A percentile compares a stretch with the other conserved stretches of the same genome.
These are phyloP conservation scores for Cercospora sp. DNA, from an alignment of 2,329 filamentous ascomycete species.

Conservation along the genomic window DNA sequence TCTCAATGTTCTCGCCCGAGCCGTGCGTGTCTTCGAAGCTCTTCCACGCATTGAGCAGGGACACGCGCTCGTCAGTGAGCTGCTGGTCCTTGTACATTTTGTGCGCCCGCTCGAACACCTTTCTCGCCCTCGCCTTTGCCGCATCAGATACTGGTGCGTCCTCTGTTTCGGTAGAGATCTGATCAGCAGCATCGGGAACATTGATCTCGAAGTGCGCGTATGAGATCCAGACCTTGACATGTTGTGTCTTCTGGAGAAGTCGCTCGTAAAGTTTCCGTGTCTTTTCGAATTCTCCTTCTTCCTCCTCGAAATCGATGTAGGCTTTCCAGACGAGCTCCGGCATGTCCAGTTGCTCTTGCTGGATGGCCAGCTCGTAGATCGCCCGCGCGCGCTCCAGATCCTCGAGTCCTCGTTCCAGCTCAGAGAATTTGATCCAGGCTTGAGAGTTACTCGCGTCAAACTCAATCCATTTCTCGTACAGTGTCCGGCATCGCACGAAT, in stretches of 20 bases:
- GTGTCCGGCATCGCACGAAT: conserved; percentile 82
- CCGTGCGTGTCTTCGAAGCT: conserved; percentile 89
- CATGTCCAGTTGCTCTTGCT: conserved; percentile 87
- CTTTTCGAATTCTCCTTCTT: conserved; percentile 76
- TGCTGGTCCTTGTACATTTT: conserved; percentile 85
- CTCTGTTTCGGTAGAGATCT: conserved; percentile 54
- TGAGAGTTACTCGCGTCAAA: conserved; percentile 89
- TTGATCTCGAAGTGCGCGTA: conserved; percentile 99
- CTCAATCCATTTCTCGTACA: conserved; percentile 92
- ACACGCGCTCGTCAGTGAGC: conserved; percentile 90
- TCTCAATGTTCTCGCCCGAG: conserved; percentile 69
- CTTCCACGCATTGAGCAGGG: conserved; percentile 87
- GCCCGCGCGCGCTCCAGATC: conserved; percentile 84
- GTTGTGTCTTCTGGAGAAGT: conserved; percentile 89
- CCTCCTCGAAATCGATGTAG: conserved; percentile 98
- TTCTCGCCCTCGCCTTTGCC: conserved; percentile 78
- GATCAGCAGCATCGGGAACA: conserved; percentile 67
- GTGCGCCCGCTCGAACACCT: conserved; percentile 82
- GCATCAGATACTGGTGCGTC: conserved; percentile 70
- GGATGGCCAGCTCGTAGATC: conserved; percentile 88
- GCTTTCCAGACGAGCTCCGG: conserved; percentile 96
- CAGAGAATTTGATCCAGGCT: conserved; percentile 95
- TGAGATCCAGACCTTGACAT: conserved; percentile 98
- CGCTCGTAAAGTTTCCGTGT: conserved; percentile 85
- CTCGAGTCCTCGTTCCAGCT: conserved; percentile 87